Evolutionary conservation across 768 basidiomycete genomes (phyloP), one percentile per base, ranked within the genome.

Genomic region (Xanthoconium purpureum): DNA sequence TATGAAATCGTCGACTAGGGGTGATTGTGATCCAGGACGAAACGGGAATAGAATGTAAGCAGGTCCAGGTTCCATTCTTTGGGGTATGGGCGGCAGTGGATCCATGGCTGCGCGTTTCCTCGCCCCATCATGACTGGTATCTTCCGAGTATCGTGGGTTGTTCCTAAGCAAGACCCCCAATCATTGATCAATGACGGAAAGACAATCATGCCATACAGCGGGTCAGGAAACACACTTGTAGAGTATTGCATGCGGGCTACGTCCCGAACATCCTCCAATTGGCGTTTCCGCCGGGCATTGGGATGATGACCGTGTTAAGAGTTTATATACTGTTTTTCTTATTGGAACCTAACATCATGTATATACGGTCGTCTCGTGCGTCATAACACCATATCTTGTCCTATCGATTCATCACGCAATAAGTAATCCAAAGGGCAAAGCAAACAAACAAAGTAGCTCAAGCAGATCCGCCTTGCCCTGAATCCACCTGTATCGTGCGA

Each of bases 401-500:
- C 35, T 29, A 43, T 43, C 48, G 50, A 54, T 29, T 30, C 8
- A 29, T 57, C 56, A 50, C 64, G 35, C 54, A 50, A 48, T 33
- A 44, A 10, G 39, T 12, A 44, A 59, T 52, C 51, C 47, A 47
- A 35, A 11, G 10, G 12, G 46, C 28, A 50, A 52, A 39, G 14
- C 29, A 43, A 50, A 57, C 38, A 60, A 56, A 60, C 40, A 56
- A 40, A n/a, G 46, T 46, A 48, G 42, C 50, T 64, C 57, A 62
- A 47, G 42, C 50, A 43, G 51, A 57, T 43, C 43, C 51, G 33
- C 52, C 60, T 40, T n/a, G 58, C 54, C 46, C 50, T 40, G 54
- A 44, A 20, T 62, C 67, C 57, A 67, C 46, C 14, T 57, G 69
- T 55, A 66, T 54, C 44, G 70, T 72, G n/a, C 43, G 65, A 56